phyloP scores from a whole-genome alignment of 2,329 filamentous ascomycete genomes.

The Monilinia vaccinii-corymbosi region DNA sequence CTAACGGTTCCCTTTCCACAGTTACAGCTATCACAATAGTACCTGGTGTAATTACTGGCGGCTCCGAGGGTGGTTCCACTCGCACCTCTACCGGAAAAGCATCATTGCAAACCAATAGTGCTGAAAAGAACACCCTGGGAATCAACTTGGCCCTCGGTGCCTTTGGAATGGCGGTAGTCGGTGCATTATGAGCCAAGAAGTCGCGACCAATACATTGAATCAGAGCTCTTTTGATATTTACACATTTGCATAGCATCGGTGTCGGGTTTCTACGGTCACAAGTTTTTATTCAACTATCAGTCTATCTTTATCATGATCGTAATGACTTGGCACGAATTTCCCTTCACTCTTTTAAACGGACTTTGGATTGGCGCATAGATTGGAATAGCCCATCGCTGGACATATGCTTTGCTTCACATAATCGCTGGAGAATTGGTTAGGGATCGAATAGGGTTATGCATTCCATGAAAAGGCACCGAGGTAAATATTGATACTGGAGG shows the following conservation, averaged over 20 bases:
- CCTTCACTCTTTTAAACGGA: slow-evolving; percentile 4
- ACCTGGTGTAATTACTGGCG: slow-evolving; percentile 18
- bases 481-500: neutral
- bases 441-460: neutral
- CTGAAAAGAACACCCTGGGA: slow-evolving; percentile 12
- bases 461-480: neutral
- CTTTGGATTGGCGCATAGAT: slow-evolving; percentile 10
- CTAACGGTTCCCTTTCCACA: slow-evolving; percentile 20
- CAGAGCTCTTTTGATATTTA: slow-evolving; percentile 9
- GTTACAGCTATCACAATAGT: slow-evolving; percentile 23
- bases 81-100: slow-evolving; percentile 15
- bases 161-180: slow-evolving; percentile 17
- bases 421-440: neutral
- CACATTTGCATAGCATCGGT: slow-evolving; percentile 11
- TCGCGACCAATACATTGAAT: neutral
- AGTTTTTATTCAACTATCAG: slow-evolving; percentile 7
- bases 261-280: slow-evolving; percentile 7
- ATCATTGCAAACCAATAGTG: slow-evolving; percentile 22
- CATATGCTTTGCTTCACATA: slow-evolving; percentile 4
- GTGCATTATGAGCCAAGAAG: slow-evolving; percentile 14
- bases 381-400: slow-evolving; percentile 3
- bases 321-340: slow-evolving; percentile 8
- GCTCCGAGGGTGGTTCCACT: slow-evolving; percentile 5
- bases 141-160: slow-evolving; percentile 20
- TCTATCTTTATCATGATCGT: slow-evolving; percentile 12